Evolutionary conservation across 176 grass and related monocot species (phyloP).

Genomic region (Lolium perenne): DNA sequence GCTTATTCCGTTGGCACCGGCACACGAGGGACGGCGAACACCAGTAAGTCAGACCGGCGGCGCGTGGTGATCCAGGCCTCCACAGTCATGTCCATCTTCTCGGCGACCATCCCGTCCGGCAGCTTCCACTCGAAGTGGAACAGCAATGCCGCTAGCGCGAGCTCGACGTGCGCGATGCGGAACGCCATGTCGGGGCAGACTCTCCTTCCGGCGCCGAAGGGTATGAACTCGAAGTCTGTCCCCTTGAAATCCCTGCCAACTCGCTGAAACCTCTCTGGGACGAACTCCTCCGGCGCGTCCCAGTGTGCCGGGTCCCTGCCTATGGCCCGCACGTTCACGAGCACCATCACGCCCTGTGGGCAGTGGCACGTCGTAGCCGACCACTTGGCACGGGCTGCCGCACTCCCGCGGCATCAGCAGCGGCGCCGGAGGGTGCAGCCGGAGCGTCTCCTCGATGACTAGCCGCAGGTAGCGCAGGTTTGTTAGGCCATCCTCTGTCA

Average conservation of each 20-base stretch:
- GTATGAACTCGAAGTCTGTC: slow-evolving; percentile 32
- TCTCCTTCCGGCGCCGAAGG: slow-evolving; percentile 11
- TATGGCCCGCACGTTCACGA: slow-evolving; percentile 59
- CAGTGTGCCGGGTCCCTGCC: slow-evolving; percentile 29
- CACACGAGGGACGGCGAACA: background rate
- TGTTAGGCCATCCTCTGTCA: background rate
- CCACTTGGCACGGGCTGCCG: slow-evolving; percentile 8
- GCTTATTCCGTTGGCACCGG: background rate
- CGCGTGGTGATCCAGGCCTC: slow-evolving; percentile 1
- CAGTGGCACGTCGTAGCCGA: slow-evolving; percentile 40
- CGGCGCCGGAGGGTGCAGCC: no score
- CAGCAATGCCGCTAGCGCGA: slow-evolving; percentile 21
- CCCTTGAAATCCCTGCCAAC: slow-evolving; percentile 12
- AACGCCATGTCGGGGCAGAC: background rate
- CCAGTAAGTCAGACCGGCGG: background rate
- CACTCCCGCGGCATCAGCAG: background rate
- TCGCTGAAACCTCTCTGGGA: slow-evolving; percentile 31
- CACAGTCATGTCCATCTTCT: slow-evolving; percentile 29
- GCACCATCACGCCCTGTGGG: background rate
- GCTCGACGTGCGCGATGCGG: background rate
- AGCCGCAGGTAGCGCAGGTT: slow-evolving; percentile 32
- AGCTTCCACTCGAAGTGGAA: slow-evolving; percentile 44
- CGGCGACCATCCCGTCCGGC: slow-evolving; percentile 1
- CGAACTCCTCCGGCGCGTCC: slow-evolving; percentile 35
- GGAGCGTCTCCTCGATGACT: slow-evolving; percentile 23